Base-by-base conservation (phyloP, 805 yeast genomes). In the Metschnikowia matae region DNA sequence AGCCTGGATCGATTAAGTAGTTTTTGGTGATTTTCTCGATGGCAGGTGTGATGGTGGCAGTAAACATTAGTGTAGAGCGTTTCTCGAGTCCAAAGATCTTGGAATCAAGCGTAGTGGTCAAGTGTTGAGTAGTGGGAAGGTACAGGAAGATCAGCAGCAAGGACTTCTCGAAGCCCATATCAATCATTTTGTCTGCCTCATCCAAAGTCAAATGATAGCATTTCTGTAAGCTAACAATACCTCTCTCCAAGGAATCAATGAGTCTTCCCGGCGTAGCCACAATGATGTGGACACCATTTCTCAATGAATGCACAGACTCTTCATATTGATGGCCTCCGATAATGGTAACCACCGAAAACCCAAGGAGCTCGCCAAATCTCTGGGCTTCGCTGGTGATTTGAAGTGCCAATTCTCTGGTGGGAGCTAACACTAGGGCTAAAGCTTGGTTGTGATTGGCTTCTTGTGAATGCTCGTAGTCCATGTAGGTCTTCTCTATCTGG, bases 181-280 rank as follows among this genome's bases (percentile, higher is more conserved):
- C 96, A 40, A 92, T 83, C 98, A 92, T 92, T 57, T 91, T 75
- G 66, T 92, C 99, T 1, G 97, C 96, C 68, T 92, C 99, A 70
- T 92, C 99, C 72, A 91, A 75, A 1, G 88, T 84, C 20, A 92
- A 68, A 53, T 82, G 85, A 53, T 77, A 77, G 54, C 96, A 81
- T 51, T 81, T 80, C 37, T 70, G 71, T 33, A 91, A 67, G 1
- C 77, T 78, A 2, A 90, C 52, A 18, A 85, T 70, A n/a, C 82
- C 81, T 47, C 86, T 73, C 49, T 85, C 89, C 15, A 91, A 55
- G 52, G 90, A 82, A 61, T 92, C 99, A 11, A 89, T 77, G 42
- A 92, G 70, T 53, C 98, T 72, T 6, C 99, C 99, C 0, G 99
- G 98, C 0, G 99, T 92, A 0, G 96, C 98, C 38, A 92, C 89